Evolutionary conservation across 2,329 filamentous ascomycete species (phyloP).

Genomic region (Pseudohalonectria lignicola): DNA sequence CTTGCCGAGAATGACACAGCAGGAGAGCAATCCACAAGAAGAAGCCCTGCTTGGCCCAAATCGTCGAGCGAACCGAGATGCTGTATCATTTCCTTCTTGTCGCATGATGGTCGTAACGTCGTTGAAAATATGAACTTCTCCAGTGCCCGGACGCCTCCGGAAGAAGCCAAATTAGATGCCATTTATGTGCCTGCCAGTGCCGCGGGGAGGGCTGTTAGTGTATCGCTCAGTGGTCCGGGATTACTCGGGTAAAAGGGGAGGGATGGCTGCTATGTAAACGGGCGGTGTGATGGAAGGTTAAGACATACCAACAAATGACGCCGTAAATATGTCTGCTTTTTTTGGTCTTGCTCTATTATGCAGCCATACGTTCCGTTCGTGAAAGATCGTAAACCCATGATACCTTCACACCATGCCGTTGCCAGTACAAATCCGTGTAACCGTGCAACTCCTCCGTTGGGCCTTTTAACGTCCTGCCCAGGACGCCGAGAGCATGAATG

Average conservation of each 20-base stretch:
- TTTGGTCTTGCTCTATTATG: neutral
- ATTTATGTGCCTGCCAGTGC: neutral
- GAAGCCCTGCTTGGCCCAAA: neutral
- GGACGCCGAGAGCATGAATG: neutral
- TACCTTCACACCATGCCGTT: slow-evolving; percentile 1
- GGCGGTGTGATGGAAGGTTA: neutral
- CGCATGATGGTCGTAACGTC: neutral
- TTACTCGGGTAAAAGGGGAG: neutral
- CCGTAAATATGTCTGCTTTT: slow-evolving; percentile 1
- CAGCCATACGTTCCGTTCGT: slow-evolving; percentile 1
- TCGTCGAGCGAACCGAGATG: neutral
- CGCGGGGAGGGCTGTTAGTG: neutral
- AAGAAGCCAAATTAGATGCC: neutral
- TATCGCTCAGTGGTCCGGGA: neutral
- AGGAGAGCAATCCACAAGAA: neutral
- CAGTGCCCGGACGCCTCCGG: neutral
- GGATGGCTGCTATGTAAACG: neutral
- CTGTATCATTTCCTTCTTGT: neutral
- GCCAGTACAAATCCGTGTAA: slow-evolving; percentile 1
- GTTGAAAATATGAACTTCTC: neutral
- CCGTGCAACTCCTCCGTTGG: slow-evolving; percentile 2
- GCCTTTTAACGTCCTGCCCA: slow-evolving; percentile 4
- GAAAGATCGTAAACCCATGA: slow-evolving; percentile 3
- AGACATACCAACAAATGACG: neutral
- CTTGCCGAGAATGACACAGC: neutral